Percentiles rank a stretch among this genome's conserved stretches.
These are phyloP conservation scores for Saturnispora mendoncae DNA, from an alignment of 805 yeast genomes.

Conservation along the genomic window DNA sequence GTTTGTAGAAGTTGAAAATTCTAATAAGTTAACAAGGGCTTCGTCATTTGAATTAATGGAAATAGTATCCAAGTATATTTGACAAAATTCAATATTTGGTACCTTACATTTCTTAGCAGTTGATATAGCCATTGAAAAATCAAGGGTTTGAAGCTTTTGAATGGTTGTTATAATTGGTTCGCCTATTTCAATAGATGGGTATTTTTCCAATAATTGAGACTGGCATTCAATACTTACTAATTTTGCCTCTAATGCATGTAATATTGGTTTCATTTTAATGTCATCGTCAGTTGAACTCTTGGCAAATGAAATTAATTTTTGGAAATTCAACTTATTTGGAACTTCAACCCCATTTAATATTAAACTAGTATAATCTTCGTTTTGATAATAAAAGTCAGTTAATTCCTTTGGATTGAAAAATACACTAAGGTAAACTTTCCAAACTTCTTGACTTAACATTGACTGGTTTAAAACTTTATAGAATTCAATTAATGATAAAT, in stretches of 20 bases:
- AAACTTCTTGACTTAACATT: neutral
- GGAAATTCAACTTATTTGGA: slow-evolving; percentile 22
- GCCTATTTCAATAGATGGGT: slow-evolving; percentile 2
- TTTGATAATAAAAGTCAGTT: slow-evolving; percentile 53
- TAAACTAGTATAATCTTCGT: slow-evolving; percentile 42
- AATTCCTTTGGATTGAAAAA: slow-evolving; percentile 27
- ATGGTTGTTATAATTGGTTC: slow-evolving; percentile 42
- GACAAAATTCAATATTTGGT: slow-evolving; percentile 47
- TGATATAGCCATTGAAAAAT: slow-evolving; percentile 40
- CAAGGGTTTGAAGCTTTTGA: slow-evolving; percentile 36
- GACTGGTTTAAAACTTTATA: slow-evolving; percentile 49
- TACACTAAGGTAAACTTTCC: neutral
- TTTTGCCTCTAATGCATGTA: neutral
- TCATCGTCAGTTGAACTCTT: slow-evolving; percentile 22
- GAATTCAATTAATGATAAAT: slow-evolving; percentile 56
- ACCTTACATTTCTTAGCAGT: slow-evolving; percentile 47
- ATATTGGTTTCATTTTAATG: slow-evolving; percentile 41
- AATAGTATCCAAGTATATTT: slow-evolving; percentile 41
- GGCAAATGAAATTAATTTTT: slow-evolving; percentile 29
- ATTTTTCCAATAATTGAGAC: slow-evolving; percentile 25
- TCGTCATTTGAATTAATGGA: slow-evolving; percentile 43
- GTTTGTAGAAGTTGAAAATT: slow-evolving; percentile 39
- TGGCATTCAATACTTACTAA: slow-evolving; percentile 35
- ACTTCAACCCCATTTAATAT: slow-evolving; percentile 21
- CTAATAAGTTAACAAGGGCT: slow-evolving; percentile 44